Evolutionary conservation across 257 asterid species (phyloP).

Genomic region (Buddleja alternifolia): DNA sequence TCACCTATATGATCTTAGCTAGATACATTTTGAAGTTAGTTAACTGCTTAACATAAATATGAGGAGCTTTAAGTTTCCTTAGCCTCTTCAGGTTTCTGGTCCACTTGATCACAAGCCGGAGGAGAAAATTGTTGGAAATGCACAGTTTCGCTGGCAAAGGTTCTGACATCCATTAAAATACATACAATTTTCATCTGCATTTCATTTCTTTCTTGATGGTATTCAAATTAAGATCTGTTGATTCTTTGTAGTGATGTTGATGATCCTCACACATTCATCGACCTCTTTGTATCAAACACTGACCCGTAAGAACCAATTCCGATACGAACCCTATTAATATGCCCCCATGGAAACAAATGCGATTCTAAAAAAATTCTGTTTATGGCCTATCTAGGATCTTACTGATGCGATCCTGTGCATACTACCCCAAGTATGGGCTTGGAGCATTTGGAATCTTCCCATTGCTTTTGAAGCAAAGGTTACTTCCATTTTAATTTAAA

Average conservation of each 20-base stretch:
- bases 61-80: constrained; percentile 46
- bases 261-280: constrained; percentile 83
- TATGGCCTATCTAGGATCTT: constrained; percentile 50
- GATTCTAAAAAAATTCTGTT: constrained; percentile 19
- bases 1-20: neutral
- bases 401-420: constrained; percentile 79
- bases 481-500: constrained; percentile 11
- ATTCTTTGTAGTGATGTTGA: constrained; percentile 64
- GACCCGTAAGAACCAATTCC: constrained; percentile 72
- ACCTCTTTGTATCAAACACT: constrained; percentile 76
- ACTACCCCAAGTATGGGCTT: constrained; percentile 71
- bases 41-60: constrained; percentile 2
- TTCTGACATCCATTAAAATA: constrained; percentile 30
- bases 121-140: constrained; percentile 74
- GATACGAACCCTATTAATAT: constrained; percentile 18
- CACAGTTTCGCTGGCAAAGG: constrained; percentile 98
- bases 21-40: constrained; percentile 9
- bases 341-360: constrained; percentile 6
- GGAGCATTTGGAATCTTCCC: constrained; percentile 94
- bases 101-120: constrained; percentile 71
- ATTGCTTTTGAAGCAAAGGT: constrained; percentile 75
- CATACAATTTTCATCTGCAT: neutral
- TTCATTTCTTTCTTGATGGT: constrained; percentile 23
- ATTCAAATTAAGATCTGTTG: constrained; percentile 20
- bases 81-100: constrained; percentile 74